Base-by-base conservation (phyloP, 352 stramenopile species). In the Phytopythium oedochilum region DNA sequence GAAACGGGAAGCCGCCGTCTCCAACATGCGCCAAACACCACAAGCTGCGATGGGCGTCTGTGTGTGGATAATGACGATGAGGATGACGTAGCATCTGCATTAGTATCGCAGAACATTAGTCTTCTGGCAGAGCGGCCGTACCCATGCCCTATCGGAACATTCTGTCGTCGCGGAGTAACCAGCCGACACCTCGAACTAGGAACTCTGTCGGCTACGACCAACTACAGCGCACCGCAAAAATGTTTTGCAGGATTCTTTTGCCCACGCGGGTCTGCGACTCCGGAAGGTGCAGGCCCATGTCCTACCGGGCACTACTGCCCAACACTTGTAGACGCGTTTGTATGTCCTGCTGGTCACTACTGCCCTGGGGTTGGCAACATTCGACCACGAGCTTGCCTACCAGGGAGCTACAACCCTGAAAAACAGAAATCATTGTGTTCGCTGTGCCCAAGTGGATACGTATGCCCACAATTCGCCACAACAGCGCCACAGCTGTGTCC, bases 181-280 rank as follows among this genome's bases (percentile, higher is more conserved):
- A 75, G 62, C 7, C 71, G 34, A 0, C 34, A 22, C 8, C 0
- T 23, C 8, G 32, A 44, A 17, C 29, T 5, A 4, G 22, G 32
- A 5, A 42, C 80, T 34, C 63, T 88, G 29, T 29, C 83, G 25
- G 42, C 79, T 12, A 49, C 83, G 22, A 86, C 75, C 29, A 98
- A 99, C 66, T 98, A 96, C 64, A 93, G 78, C 48, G 94, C 92
- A 9, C 97, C 97, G 36, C 96, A 99, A 59, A 79, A 71, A 40
- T 99, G 97, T 53, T 98, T 97, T 57, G 65, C 85, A 36, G 96
- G 97, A 0, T 98, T 98, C 64, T 99, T 99, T 62, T 99, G 97
- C 71, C 92, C 97, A 0, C 76, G 83, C 25, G 94, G 94, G 25
- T 98, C 92, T 10, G 71, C 65, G 1, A 95, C 86, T 11, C 94